phyloP scores from a whole-genome alignment of 257 asterid species.

The Solanum acaule region DNA sequence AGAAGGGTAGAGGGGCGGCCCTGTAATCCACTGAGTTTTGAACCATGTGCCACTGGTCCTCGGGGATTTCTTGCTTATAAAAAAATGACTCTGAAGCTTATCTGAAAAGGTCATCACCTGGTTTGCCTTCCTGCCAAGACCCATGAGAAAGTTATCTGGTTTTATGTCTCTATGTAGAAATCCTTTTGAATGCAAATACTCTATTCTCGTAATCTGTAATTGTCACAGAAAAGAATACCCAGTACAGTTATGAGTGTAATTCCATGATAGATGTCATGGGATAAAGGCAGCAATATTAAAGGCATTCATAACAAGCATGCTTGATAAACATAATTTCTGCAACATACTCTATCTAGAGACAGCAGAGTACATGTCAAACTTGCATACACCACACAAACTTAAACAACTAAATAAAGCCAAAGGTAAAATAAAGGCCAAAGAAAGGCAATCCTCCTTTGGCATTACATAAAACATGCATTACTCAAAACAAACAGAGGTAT shows the following conservation, averaged over 20 bases:
- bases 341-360: neutral
- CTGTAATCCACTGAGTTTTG: neutral
- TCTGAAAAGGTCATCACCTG: slow-evolving; percentile 15
- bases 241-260: neutral
- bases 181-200: slow-evolving; percentile 39
- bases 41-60: neutral
- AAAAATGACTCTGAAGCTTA: neutral
- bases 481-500: neutral
- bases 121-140: slow-evolving; percentile 39
- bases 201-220: slow-evolving; percentile 27
- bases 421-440: neutral
- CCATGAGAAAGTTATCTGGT: slow-evolving; percentile 44
- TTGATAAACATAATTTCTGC: neutral
- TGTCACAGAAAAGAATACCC: neutral
- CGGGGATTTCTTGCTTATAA: neutral
- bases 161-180: slow-evolving; percentile 34
- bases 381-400: neutral
- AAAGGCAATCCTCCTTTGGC: no score
- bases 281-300: neutral
- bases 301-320: neutral
- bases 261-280: neutral
- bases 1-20: neutral
- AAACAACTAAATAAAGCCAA: neutral
- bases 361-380: neutral
- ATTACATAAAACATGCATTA: neutral